Percentiles rank a stretch among this genome's conserved stretches.
phyloP scores from a whole-genome alignment of 169 alveolate genomes.

The Plasmodium knowlesi region DNA sequence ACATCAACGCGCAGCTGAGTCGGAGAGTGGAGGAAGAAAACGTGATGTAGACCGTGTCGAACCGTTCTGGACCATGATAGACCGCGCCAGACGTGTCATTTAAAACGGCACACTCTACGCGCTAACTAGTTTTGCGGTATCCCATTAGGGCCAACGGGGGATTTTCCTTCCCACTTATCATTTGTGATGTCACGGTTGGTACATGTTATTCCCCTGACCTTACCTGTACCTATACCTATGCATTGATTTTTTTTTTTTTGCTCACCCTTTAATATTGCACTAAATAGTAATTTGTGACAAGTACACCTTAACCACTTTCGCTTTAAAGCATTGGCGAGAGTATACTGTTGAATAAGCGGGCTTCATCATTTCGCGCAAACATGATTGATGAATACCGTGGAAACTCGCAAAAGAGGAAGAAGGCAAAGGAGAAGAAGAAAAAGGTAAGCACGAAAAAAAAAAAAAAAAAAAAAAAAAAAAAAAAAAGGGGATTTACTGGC shows the following conservation, averaged over 20 bases:
- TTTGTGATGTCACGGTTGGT: not conserved
- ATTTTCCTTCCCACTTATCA: not conserved
- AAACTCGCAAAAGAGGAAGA: not conserved
- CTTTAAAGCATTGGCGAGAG: not conserved
- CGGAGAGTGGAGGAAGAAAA: not conserved
- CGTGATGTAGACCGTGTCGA: no score
- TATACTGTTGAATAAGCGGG: not conserved
- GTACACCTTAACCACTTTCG: not conserved
- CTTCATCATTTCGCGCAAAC: not conserved
- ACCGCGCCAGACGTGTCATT: not conserved
- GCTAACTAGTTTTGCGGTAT: not conserved
- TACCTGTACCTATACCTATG: not conserved
- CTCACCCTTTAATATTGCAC: not conserved
- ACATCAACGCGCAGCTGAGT: not conserved
- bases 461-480: not conserved
- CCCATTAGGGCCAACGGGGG: not conserved
- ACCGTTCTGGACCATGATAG: no score
- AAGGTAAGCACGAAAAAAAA: not conserved
- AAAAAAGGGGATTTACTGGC: not conserved
- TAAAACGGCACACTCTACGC: not conserved
- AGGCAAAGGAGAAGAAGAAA: slow-evolving; percentile 13
- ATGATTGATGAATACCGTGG: slow-evolving; percentile 25
- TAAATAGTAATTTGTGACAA: not conserved
- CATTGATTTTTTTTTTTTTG: not conserved
- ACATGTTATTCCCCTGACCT: not conserved